A percentile compares a stretch with the other conserved stretches of the same genome.
Conservation (phyloP, 352 stramenopile species). For the Globisporangium spinosum region DNA sequence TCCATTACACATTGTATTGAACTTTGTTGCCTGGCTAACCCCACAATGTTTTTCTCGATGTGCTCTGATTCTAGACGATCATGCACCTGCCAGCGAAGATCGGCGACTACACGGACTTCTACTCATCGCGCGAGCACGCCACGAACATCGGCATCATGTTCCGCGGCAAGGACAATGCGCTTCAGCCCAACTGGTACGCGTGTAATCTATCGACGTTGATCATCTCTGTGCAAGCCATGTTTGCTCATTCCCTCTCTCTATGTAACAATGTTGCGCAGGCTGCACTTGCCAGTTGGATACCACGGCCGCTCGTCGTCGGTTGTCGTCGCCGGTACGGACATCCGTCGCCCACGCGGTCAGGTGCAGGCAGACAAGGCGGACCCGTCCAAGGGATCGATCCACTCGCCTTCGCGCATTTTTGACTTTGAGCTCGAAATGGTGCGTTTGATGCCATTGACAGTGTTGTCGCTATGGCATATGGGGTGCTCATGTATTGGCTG, state of each 20-base stretch:
- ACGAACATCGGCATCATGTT: constrained; percentile 95
- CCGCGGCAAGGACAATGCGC: constrained; percentile 91
- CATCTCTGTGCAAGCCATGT: background rate
- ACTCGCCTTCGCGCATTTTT: constrained; percentile 87
- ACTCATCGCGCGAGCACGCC: constrained; percentile 94
- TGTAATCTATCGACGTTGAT: too few species aligned
- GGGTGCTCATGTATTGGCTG: background rate
- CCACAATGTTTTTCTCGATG: background rate
- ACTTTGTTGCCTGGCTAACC: background rate
- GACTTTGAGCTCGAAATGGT: constrained; percentile 97
- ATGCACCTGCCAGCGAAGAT: constrained; percentile 94
- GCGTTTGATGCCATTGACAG: background rate
- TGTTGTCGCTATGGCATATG: background rate
- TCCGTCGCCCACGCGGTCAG: constrained; percentile 89
- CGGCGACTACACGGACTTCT: constrained; percentile 98
- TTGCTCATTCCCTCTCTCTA: background rate
- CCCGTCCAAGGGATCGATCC: constrained; percentile 90
- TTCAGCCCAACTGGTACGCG: constrained; percentile 93
- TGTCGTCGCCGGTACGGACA: constrained; percentile 75
- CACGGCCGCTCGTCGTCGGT: constrained; percentile 94
- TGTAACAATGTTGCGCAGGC: constrained; percentile 28
- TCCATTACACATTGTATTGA: background rate
- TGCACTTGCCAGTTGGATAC: constrained; percentile 97
- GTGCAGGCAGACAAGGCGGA: constrained; percentile 89
- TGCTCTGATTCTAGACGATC: constrained; percentile 25